Evolutionary conservation across 2,329 filamentous ascomycete species (phyloP), one percentile per base, ranked within the genome.

Genomic region (Ascocoryne sarcoides): DNA sequence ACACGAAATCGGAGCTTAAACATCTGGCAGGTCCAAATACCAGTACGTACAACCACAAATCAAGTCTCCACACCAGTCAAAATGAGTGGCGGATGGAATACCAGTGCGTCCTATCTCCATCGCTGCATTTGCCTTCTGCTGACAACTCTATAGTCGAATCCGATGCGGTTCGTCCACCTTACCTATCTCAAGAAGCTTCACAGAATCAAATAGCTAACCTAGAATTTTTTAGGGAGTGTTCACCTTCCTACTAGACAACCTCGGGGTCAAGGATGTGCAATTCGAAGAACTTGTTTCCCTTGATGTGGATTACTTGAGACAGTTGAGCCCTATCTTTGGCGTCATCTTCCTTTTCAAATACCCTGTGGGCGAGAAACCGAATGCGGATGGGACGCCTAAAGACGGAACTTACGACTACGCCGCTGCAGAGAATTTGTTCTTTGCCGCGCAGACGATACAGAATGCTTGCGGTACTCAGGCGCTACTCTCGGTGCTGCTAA

Each of bases 301-400:
- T 50, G 90, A 96, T 54, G 70, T 86, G 5, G 77, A 85, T 38
- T 74, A 75, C 42, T 73, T 93, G 10, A 72, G 75, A 32, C 68
- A 79, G 49, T 74, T 88, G 23, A 79, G 82, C 53, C 84, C 85
- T 14, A 73, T 95, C 39, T 93, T 95, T 67, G 92, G 92, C 57
- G 87, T 98, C 52, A 95, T 98, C 59, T 98, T 98, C 66, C 85
- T 98, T 62, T 98, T 98, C 79, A 96, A 95, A 68, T 98, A 85
- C 65, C 85, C 77, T 37, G 88, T 79, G 46, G 79, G 84, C 59
- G 69, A 75, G 64, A 45, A 75, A 69, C 54, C 82, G 70, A 67
- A 76, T 67, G 28, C 63, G 63, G 46, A 65, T 35, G 58, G 56
- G 29, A 64, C 72, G 31, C 88, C 89, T 0, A 75, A 79, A 49